Percentiles rank a stretch among this genome's conserved stretches.
Conservation (phyloP, 148 eudicot genomes). For the Vaccinium vitisidaea region DNA sequence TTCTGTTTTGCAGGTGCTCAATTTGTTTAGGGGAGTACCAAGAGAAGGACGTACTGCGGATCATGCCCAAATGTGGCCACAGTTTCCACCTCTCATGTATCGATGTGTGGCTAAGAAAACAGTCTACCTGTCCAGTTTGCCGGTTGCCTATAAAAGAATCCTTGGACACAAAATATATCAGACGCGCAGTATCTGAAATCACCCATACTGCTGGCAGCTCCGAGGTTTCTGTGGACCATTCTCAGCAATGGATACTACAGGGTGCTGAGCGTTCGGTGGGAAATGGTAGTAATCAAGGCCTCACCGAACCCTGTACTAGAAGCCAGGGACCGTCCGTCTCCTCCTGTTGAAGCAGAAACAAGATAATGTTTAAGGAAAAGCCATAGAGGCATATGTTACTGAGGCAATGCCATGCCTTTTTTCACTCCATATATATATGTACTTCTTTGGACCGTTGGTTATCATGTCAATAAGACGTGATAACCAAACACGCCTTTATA, state of each 20-base stretch:
- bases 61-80: conserved; percentile 74
- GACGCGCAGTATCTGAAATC: conserved; percentile 4
- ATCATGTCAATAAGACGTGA: too few species aligned
- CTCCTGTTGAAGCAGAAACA: conserved; percentile 18
- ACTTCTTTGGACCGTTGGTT: too few species aligned
- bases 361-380: neutral
- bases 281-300: conserved; percentile 3
- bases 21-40: conserved; percentile 73
- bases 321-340: neutral
- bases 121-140: conserved; percentile 74
- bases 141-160: conserved; percentile 54
- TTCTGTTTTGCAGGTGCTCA: conserved; percentile 47
- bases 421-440: neutral
- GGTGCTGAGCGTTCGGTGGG: conserved; percentile 1
- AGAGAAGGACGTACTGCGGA: conserved; percentile 65
- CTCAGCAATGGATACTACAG: conserved; percentile 20
- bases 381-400: neutral
- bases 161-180: conserved; percentile 16
- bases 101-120: conserved; percentile 64
- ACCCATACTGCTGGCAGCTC: conserved; percentile 16
- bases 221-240: conserved; percentile 16
- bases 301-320: neutral
- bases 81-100: conserved; percentile 69
- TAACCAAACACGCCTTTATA: neutral
- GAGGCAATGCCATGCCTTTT: neutral